Conservation (phyloP, 2,329 filamentous ascomycete genomes). For the Stagonosporopsis tanaceti region DNA sequence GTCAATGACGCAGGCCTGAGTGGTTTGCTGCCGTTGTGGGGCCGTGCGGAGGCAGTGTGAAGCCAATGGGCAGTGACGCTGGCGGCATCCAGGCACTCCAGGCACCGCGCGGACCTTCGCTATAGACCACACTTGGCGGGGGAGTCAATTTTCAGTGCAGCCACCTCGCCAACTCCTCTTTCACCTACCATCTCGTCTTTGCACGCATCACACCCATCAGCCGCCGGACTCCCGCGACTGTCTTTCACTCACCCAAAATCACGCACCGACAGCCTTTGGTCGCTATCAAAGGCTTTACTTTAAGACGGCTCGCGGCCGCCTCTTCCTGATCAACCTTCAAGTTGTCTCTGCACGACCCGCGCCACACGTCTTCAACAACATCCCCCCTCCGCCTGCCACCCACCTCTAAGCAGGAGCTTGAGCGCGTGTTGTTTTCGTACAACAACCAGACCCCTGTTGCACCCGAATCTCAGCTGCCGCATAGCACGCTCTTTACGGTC, state of each 20-base stretch:
- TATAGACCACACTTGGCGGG: constrained; percentile 16
- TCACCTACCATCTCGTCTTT: constrained; percentile 20
- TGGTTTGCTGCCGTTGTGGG: constrained; percentile 16
- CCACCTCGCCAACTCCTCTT: constrained; percentile 8
- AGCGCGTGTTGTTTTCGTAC: constrained; percentile 55
- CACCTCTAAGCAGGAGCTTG: constrained; percentile 47
- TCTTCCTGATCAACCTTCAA: constrained; percentile 55
- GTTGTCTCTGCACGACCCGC: constrained; percentile 56
- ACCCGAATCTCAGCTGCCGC: constrained; percentile 90
- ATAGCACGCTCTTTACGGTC: constrained; percentile 98
- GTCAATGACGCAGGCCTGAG: constrained; percentile 18
- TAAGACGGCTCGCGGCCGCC: constrained; percentile 56
- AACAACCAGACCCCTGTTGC: constrained; percentile 61
- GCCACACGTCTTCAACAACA: constrained; percentile 60
- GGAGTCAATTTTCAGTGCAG: constrained; percentile 21
- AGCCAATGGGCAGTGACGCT: constrained; percentile 4
- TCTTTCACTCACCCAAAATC: constrained; percentile 20
- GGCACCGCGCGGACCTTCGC: constrained; percentile 13
- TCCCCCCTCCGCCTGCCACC: constrained; percentile 54
- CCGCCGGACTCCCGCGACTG: constrained; percentile 19
- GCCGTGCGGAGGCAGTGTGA: constrained; percentile 10
- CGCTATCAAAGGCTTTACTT: constrained; percentile 52
- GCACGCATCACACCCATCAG: constrained; percentile 10
- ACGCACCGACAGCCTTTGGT: constrained; percentile 49
- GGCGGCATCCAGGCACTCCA: constrained; percentile 17